A percentile compares a stretch with the other conserved stretches of the same genome.
Evolutionary conservation across 1,284 basidiomycete genomes (phyloP).

Genomic region (Cerioporus squamosus): DNA sequence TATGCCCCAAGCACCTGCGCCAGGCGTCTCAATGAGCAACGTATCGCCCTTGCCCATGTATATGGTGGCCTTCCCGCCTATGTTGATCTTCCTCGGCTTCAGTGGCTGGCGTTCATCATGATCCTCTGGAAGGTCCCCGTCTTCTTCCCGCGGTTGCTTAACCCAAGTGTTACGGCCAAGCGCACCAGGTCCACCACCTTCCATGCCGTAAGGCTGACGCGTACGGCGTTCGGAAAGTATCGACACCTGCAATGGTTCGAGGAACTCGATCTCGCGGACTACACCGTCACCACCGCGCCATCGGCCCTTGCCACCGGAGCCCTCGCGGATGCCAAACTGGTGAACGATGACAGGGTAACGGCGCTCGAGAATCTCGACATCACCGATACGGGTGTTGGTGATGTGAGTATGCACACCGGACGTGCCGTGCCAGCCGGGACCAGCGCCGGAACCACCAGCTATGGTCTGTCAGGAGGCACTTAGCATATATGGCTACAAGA

Average conservation of each 20-base stretch:
- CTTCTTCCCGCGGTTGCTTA: slow-evolving; percentile 72
- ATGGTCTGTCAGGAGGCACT: slow-evolving; percentile 64
- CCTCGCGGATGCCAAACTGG: slow-evolving; percentile 79
- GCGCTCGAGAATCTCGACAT: slow-evolving; percentile 91
- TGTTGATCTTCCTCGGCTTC: slow-evolving; percentile 74
- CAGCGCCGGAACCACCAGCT: slow-evolving; percentile 92
- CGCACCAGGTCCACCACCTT: slow-evolving; percentile 80
- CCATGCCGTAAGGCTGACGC: slow-evolving; percentile 87
- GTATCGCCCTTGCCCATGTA: slow-evolving; percentile 87
- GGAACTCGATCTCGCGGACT: slow-evolving; percentile 86
- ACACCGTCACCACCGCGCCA: slow-evolving; percentile 90
- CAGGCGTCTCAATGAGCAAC: slow-evolving; percentile 87
- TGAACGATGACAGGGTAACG: slow-evolving; percentile 89
- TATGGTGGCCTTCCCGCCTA: slow-evolving; percentile 91
- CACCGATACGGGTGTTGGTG: slow-evolving; percentile 93
- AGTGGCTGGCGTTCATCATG: slow-evolving; percentile 27
- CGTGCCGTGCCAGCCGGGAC: slow-evolving; percentile 89
- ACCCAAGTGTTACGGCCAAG: slow-evolving; percentile 91
- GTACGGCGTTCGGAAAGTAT: slow-evolving; percentile 90
- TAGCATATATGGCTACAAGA: background rate
- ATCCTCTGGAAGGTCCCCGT: slow-evolving; percentile 60
- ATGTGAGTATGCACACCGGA: slow-evolving; percentile 90
- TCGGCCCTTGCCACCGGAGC: slow-evolving; percentile 79
- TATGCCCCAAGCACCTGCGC: slow-evolving; percentile 89
- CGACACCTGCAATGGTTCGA: slow-evolving; percentile 85